These are phyloP conservation scores for Cladosporium phlei DNA, from an alignment of 2,329 filamentous ascomycete species.

Conservation along the genomic window DNA sequence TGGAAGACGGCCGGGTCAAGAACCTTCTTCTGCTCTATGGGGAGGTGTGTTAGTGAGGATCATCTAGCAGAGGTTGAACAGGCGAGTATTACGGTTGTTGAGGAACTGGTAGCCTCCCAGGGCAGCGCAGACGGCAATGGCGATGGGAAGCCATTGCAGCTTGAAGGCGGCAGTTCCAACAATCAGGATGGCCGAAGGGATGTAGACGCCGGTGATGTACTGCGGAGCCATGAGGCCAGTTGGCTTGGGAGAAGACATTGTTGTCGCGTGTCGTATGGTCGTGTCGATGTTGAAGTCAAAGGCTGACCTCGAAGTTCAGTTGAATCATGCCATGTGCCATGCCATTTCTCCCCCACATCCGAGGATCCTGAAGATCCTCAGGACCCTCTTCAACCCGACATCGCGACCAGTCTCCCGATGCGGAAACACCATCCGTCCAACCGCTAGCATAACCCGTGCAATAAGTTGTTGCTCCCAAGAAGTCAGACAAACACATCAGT, in stretches of 20 bases:
- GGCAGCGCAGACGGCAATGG: slow-evolving; percentile 59
- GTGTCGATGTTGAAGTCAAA: too few species aligned
- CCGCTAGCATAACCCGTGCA: too few species aligned
- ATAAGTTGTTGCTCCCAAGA: too few species aligned
- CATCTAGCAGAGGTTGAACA: background rate
- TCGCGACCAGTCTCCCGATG: background rate
- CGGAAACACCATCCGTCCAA: background rate
- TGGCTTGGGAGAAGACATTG: slow-evolving; percentile 20
- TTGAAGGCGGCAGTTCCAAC: slow-evolving; percentile 74
- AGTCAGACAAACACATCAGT: background rate
- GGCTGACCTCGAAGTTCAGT: too few species aligned
- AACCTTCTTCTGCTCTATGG: slow-evolving; percentile 68
- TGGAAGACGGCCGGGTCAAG: slow-evolving; percentile 86
- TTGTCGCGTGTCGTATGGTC: background rate
- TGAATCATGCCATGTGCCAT: too few species aligned
- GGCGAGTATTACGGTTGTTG: slow-evolving; percentile 54
- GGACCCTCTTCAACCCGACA: too few species aligned
- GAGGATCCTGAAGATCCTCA: too few species aligned
- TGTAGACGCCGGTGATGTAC: slow-evolving; percentile 75
- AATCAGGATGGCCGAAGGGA: slow-evolving; percentile 74
- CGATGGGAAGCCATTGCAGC: slow-evolving; percentile 69
- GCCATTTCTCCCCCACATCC: too few species aligned
- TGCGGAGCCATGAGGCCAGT: slow-evolving; percentile 51
- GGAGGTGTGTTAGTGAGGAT: slow-evolving; percentile 12
- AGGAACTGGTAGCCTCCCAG: slow-evolving; percentile 69